Base-by-base conservation (phyloP, 495 filamentous ascomycete genomes). In the Trichocladium antarcticum region DNA sequence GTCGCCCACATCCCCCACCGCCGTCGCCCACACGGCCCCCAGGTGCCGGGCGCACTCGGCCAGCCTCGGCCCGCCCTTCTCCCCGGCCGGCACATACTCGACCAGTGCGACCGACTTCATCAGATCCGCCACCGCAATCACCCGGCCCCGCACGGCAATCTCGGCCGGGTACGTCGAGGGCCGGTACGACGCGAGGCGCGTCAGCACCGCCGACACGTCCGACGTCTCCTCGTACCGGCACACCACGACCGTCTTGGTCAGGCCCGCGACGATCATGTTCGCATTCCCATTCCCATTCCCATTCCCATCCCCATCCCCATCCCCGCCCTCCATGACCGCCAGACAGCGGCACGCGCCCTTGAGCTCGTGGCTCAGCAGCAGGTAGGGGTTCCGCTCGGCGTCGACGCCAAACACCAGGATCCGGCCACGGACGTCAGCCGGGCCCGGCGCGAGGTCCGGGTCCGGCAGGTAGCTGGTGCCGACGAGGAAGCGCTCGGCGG, bases 101-200 rank as follows among this genome's bases (percentile, higher is more conserved):
- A 95, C 69, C 9, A 97, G 62, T 14, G 84, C 83, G 32, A 92
- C 69, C 28, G 85, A 90, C 70, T 96, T 95, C 88, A 95, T 97
- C 34, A 99, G 69, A 56, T 99, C 92, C 1, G 82, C 85, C 5
- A 99, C 80, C 0, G 84, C 84, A 52, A 97, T 90, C 22, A 77
- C 72, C 48, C 84, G 75, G 12, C 68, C 78, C 14, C 73, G 72
- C 9, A 95, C 74, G 11, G 79, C 74, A n/a, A 99, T 53, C 58
- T 93, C 86, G 21, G 93, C 78, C 1, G 92, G 93, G 24, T 85
- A 85, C 0, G 87, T 95, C 16, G 88, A 79, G 11, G 86, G 84
- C 15, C 87, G 77, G 62, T 86, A 96, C 10, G 76, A 78, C 36
- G 83, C 82, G 8, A 82, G 52, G 58, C 81, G 87, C 28, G 72